These are phyloP conservation scores for Sugiyamaella floridensis DNA, from an alignment of 805 yeast genomes.

Conservation along the genomic window DNA sequence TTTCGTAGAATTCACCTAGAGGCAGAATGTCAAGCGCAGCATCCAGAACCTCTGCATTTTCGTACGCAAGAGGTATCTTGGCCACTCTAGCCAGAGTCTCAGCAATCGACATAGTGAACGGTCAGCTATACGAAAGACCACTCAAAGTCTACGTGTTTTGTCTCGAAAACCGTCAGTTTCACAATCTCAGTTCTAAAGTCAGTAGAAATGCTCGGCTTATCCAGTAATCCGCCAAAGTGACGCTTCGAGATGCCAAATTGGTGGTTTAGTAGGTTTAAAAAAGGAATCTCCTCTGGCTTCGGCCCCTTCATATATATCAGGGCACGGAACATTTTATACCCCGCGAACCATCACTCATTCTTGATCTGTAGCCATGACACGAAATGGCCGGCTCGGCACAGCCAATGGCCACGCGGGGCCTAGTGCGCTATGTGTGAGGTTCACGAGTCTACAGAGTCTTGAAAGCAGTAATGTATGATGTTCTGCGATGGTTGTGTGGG, in stretches of 20 bases:
- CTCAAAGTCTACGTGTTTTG: too few relatives aligned
- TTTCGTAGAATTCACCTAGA: slow-evolving; percentile 48
- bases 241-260: too few relatives aligned
- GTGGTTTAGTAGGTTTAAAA: too few relatives aligned
- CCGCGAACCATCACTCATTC: background rate
- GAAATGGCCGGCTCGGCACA: background rate
- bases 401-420: background rate
- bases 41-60: slow-evolving; percentile 41
- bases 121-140: too few relatives aligned
- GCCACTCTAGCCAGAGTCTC: slow-evolving; percentile 11
- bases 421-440: too few relatives aligned
- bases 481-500: background rate
- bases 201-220: background rate
- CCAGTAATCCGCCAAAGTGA: background rate
- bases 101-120: slow-evolving; percentile 5
- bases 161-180: too few relatives aligned
- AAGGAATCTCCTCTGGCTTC: too few relatives aligned
- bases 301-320: background rate
- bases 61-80: slow-evolving; percentile 33
- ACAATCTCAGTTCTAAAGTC: background rate
- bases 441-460: background rate
- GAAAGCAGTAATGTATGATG: too few relatives aligned
- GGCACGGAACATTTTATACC: background rate
- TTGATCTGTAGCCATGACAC: background rate
- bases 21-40: slow-evolving; percentile 58